Base-by-base conservation (phyloP, 345 rosid genomes). In the Jatropha curcas region DNA sequence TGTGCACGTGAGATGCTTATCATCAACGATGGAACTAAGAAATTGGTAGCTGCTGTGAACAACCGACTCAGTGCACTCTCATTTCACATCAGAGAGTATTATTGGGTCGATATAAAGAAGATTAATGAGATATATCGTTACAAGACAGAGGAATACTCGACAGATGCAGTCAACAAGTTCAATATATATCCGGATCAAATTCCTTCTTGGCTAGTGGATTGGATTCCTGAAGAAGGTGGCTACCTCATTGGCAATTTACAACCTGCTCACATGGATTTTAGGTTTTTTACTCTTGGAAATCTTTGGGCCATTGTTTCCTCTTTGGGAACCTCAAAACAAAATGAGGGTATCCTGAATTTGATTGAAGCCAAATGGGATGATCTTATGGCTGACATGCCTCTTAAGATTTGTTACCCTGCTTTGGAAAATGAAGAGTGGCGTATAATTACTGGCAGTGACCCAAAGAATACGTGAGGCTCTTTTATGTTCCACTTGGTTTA, bases 211-310 rank as follows among this genome's bases (percentile, higher is more conserved):
- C 72, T 94, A 72, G 92, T 88, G 62, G 98, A 92, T 69, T 92
- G 97, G 98, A 90, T 94, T 73, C 97, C 96, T 25, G 88, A 90
- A 70, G 82, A 79, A 80, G 86, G 92, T 39, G 88, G 86, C 63
- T 94, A 87, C 77, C 76, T 94, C 28, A 85, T 94, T 22, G 97
- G 97, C 71, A 94, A 91, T 86, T 84, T 94, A 76, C 96, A 90
- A 60, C 96, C 98, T 31, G 97, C 94, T 79, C 98, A 92, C 48
- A 94, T 94, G 97, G 98, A 94, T 78, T 94, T 94, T 76, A 82
- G 97, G 68, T 90, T 94, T 82, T 92, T 94, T 74, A 87, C 97
- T 50, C 81, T 94, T 0, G 98, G 98, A 65, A 94, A 94, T 79
- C 77, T 94, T 28, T 94, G 94, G 98, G 81, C 96, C 22, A 73